Evolutionary conservation across 768 basidiomycete species (phyloP).

Genomic region (Podaxis sp.): DNA sequence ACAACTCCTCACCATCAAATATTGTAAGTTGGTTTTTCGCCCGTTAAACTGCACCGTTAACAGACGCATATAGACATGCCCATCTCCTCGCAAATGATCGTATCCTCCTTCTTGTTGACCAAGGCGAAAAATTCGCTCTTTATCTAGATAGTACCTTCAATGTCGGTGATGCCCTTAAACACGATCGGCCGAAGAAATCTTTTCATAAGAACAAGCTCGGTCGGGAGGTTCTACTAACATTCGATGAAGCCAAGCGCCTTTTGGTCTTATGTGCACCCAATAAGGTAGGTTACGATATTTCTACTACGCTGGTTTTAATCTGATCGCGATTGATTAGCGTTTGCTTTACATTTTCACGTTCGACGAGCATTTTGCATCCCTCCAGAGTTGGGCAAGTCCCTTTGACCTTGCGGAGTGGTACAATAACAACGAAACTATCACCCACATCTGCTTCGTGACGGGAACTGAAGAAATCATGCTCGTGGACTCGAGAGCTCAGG

Average conservation of each 20-base stretch:
- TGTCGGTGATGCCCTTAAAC: conserved; percentile 31
- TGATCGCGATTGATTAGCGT: conserved; percentile 22
- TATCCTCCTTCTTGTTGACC: conserved; percentile 40
- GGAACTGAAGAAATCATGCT: conserved; percentile 53
- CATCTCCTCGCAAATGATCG: conserved; percentile 42
- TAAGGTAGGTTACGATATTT: conserved; percentile 30
- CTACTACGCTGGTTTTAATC: neutral
- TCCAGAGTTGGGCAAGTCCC: conserved; percentile 40
- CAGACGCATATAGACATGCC: conserved; percentile 18
- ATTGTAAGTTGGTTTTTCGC: conserved; percentile 25
- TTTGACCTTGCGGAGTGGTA: conserved; percentile 47
- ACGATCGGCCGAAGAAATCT: conserved; percentile 22
- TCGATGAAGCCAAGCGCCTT: conserved; percentile 50
- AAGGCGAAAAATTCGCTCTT: conserved; percentile 30
- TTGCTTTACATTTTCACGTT: conserved; percentile 44
- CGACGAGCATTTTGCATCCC: conserved; percentile 40
- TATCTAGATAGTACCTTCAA: conserved; percentile 33
- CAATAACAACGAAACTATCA: conserved; percentile 13
- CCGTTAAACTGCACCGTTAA: neutral
- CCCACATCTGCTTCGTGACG: conserved; percentile 39
- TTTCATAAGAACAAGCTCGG: conserved; percentile 48
- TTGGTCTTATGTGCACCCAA: conserved; percentile 41
- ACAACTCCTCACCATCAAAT: conserved; percentile 23
- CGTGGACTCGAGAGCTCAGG: conserved; percentile 40
- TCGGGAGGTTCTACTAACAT: conserved; percentile 41